Evolutionary conservation across 805 yeast genomes (phyloP), one percentile per base, ranked within the genome.

Genomic region (Pichia nakasei): DNA sequence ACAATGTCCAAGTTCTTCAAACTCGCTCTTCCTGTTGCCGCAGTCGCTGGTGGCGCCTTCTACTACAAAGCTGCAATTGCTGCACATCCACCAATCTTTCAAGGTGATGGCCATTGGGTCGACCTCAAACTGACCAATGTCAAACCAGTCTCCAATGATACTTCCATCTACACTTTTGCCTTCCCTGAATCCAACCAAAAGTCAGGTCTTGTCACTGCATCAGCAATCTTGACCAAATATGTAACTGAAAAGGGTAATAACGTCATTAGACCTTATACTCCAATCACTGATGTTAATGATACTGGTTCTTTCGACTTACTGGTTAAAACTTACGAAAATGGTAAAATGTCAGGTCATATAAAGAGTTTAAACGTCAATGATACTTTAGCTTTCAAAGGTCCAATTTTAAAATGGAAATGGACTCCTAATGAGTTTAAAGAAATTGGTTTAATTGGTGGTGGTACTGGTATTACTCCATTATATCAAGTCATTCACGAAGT

Each of bases 401-500:
- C 97, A 52, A 75, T 88, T 52, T 71, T 74, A 58, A 93, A 93
- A 73, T 89, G 93, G 85, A 78, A 82, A 62, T 86, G 94, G 87
- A 75, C 75, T 56, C 83, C 91, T 54, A 91, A 93, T 73, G 77
- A 80, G 61, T 91, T 76, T 71, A 77, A 84, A 58, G 70, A 78
- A 52, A 78, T 93, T 61, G 78, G 82, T 46, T 75, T 93, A 61
- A 72, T 93, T 54, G 97, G 96, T 57, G 98, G 95, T 59, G 98
- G 98, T 61, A 75, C 95, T 41, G 97, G 97, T 67, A 89, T 93
- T 64, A 86, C 97, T 39, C 98, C 98, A 48, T 73, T 93, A 66
- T 89, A 75, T 73, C 98, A 93, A 72, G 68, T 93, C 63, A 64
- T 86, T 50, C 82, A 78, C 58, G 80, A 78, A 62, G 76, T 91